These are phyloP conservation scores for Debaryomycetaceae sp. DNA, from an alignment of 1,139 yeast genomes.

Conservation along the genomic window DNA sequence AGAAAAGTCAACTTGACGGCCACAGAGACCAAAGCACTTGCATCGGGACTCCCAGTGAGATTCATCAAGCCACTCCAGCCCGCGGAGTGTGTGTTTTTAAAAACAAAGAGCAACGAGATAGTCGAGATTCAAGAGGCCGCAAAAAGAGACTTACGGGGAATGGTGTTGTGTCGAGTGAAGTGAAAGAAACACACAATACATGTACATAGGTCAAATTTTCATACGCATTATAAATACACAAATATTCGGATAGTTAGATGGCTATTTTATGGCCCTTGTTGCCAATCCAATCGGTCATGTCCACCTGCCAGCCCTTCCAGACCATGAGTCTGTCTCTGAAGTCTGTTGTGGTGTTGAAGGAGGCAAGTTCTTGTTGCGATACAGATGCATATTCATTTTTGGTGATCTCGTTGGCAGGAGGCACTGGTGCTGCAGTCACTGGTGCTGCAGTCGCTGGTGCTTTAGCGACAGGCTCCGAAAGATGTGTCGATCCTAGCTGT, in stretches of 20 bases:
- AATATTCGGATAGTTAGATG: constrained; percentile 9
- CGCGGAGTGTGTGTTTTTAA: constrained; percentile 80
- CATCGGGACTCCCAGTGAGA: constrained; percentile 74
- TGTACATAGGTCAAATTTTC: constrained; percentile 2
- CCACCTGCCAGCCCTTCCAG: constrained; percentile 87
- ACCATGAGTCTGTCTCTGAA: constrained; percentile 44
- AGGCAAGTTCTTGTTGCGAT: constrained; percentile 25
- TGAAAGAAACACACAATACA: constrained; percentile 17
- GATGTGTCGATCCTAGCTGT: constrained; percentile 11
- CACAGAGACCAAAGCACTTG: constrained; percentile 66
- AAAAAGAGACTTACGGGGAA: constrained; percentile 66
- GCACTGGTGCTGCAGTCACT: constrained; percentile 3
- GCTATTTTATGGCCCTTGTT: constrained; percentile 23
- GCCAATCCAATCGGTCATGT: constrained; percentile 74
- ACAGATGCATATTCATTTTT: constrained; percentile 32
- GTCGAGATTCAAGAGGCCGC: constrained; percentile 85
- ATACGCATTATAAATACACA: not conserved
- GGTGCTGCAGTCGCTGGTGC: constrained; percentile 3
- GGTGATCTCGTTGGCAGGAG: constrained; percentile 12
- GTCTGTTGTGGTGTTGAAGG: constrained; percentile 24
- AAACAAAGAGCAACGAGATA: constrained; percentile 48
- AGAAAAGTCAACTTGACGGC: constrained; percentile 62
- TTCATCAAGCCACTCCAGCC: constrained; percentile 80
- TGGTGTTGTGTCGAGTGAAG: constrained; percentile 76
- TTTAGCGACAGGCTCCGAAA: constrained; percentile 2